A percentile compares a stretch with the other conserved stretches of the same genome.
Evolutionary conservation across 495 filamentous ascomycete species (phyloP).

Genomic region (Pyrenula massariospora): DNA sequence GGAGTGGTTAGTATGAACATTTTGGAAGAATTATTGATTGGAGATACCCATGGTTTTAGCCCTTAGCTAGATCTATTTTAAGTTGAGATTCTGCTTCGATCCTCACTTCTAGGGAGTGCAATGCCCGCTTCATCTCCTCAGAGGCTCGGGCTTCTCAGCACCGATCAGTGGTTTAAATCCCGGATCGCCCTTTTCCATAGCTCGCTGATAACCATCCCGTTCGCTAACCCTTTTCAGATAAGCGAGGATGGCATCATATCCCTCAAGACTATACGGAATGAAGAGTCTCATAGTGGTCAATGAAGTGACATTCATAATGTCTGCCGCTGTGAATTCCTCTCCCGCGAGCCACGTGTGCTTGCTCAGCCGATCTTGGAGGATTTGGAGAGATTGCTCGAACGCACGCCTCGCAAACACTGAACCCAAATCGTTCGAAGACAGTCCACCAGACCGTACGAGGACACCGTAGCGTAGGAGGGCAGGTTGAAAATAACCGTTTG

Average conservation of each 20-base stretch:
- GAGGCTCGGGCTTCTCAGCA: slow-evolving; percentile 11
- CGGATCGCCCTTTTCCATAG: slow-evolving; percentile 34
- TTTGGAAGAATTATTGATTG: no score
- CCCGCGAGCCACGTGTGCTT: slow-evolving; percentile 44
- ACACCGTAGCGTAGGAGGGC: slow-evolving; percentile 12
- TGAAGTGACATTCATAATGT: slow-evolving; percentile 43
- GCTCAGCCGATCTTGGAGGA: slow-evolving; percentile 31
- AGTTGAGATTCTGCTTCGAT: no score
- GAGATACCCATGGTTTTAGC: neutral
- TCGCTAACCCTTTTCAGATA: slow-evolving; percentile 30
- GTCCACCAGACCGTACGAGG: slow-evolving; percentile 1
- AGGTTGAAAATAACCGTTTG: slow-evolving; percentile 42
- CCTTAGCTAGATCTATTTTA: no score
- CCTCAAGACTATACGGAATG: slow-evolving; percentile 23
- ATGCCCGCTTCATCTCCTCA: no score
- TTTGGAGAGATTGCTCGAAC: slow-evolving; percentile 14
- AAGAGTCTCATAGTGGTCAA: slow-evolving; percentile 46
- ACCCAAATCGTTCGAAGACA: slow-evolving; percentile 6
- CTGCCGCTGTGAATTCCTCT: slow-evolving; percentile 45
- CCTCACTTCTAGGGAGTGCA: no score
- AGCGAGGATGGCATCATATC: slow-evolving; percentile 27
- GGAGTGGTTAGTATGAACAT: slow-evolving; percentile 41
- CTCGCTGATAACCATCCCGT: slow-evolving; percentile 28
- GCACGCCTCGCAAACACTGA: slow-evolving; percentile 9
- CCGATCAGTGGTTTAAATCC: slow-evolving; percentile 19